phyloP scores from a whole-genome alignment of 805 yeast genomes.

The Yarrowia sp. region DNA sequence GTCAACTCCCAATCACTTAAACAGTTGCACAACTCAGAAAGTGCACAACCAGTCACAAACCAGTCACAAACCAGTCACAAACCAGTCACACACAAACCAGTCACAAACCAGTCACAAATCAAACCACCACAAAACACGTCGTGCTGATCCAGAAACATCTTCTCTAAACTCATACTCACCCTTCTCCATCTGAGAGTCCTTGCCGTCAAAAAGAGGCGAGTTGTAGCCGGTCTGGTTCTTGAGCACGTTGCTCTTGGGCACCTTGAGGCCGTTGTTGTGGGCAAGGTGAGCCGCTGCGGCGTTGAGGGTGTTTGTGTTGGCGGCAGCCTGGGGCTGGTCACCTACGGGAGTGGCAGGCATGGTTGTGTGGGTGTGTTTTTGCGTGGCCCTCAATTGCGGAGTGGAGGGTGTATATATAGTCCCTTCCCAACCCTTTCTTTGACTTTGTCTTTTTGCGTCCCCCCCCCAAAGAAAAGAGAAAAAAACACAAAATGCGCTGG shows the following conservation, averaged over 20 bases:
- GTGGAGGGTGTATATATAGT: background rate
- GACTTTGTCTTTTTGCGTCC: background rate
- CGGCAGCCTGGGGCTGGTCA: constrained; percentile 22
- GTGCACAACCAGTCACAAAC: too few species aligned
- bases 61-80: too few species aligned
- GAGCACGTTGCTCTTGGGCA: constrained; percentile 5
- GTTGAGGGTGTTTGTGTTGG: constrained; percentile 19
- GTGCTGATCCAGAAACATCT: too few species aligned
- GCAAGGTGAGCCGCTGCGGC: constrained; percentile 27
- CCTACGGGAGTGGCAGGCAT: constrained; percentile 27
- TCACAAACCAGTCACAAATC: too few species aligned
- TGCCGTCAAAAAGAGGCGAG: constrained; percentile 72
- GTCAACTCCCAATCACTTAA: too few species aligned
- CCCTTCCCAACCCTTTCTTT: background rate
- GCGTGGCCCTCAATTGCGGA: background rate
- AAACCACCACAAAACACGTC: background rate
- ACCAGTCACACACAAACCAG: too few species aligned
- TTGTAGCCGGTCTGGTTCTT: constrained; percentile 56
- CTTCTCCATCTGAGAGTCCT: constrained; percentile 70
- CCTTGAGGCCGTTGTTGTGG: constrained; percentile 25
- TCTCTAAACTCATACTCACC: constrained; percentile 30
- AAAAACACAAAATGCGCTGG: background rate
- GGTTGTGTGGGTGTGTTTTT: background rate
- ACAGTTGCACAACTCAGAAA: too few species aligned
- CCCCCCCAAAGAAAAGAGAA: too few species aligned